These are phyloP conservation scores for Sambucus nigra DNA, from an alignment of 129 eudicot species.

Conservation along the genomic window DNA sequence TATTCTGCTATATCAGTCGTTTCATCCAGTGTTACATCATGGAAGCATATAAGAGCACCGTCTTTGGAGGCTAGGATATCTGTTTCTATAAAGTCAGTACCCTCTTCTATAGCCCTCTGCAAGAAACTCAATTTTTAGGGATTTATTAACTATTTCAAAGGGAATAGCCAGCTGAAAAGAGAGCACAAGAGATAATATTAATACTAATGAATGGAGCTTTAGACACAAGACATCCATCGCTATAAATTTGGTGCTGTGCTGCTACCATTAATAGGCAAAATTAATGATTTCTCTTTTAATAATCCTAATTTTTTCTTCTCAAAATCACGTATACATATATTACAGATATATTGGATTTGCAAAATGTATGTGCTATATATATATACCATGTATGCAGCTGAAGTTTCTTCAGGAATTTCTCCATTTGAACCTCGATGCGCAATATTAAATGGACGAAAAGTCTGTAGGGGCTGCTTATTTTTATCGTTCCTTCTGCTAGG, in stretches of 20 bases:
- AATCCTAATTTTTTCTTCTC: background rate
- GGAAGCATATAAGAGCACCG: constrained; percentile 79
- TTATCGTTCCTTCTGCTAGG: no score
- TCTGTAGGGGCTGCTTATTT: no score
- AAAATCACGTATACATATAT: background rate
- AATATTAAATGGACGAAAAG: no score
- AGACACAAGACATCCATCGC: background rate
- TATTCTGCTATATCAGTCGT: constrained; percentile 55
- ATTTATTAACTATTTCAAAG: background rate
- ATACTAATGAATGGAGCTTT: no score
- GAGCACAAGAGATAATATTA: background rate
- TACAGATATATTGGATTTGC: background rate
- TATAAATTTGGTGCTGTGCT: no score
- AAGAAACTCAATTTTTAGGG: background rate
- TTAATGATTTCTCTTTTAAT: background rate
- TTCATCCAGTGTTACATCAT: constrained; percentile 64
- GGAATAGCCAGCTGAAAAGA: background rate
- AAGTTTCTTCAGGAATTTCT: constrained; percentile 86
- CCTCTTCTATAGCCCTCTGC: no score
- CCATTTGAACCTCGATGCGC: constrained; percentile 98
- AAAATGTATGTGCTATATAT: background rate
- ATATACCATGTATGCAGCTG: constrained; percentile 70
- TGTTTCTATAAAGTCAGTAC: no score
- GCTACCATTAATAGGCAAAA: no score
- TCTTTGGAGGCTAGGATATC: constrained; percentile 74